Percentiles rank a stretch among this genome's conserved stretches.
Conservation (phyloP, 2,329 filamentous ascomycete species). For the Pseudogymnoascus sp. region DNA sequence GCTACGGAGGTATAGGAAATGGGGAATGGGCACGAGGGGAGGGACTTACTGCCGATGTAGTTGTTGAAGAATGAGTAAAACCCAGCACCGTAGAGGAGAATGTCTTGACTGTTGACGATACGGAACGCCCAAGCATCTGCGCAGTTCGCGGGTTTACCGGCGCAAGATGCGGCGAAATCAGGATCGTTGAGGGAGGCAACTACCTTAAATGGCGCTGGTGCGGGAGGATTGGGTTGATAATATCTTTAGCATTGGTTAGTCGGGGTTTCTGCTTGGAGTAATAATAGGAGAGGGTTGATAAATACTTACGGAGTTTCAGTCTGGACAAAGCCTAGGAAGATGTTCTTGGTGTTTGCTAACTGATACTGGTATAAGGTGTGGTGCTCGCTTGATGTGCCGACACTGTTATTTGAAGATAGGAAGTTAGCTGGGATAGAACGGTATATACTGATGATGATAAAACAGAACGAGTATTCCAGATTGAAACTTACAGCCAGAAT, state of each 20-base stretch:
- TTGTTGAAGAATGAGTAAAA: slow-evolving; percentile 55
- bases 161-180: slow-evolving; percentile 39
- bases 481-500: slow-evolving; percentile 37
- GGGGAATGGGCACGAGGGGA: not conserved
- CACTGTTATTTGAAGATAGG: slow-evolving; percentile 63
- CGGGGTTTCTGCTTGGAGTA: too few relatives aligned
- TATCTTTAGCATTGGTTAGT: slow-evolving; percentile 34
- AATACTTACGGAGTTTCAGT: slow-evolving; percentile 36
- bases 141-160: slow-evolving; percentile 36
- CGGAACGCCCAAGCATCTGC: slow-evolving; percentile 60
- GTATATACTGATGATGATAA: too few relatives aligned
- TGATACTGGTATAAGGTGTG: slow-evolving; percentile 47
- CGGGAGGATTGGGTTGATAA: slow-evolving; percentile 58
- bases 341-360: slow-evolving; percentile 31
- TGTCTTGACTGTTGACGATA: slow-evolving; percentile 43
- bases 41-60: slow-evolving; percentile 34
- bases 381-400: slow-evolving; percentile 46
- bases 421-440: slow-evolving; percentile 37
- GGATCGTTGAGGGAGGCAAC: slow-evolving; percentile 39
- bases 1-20: too few relatives aligned
- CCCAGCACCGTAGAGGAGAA: slow-evolving; percentile 46
- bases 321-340: slow-evolving; percentile 23
- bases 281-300: too few relatives aligned
- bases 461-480: too few relatives aligned
- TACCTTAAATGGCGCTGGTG: slow-evolving; percentile 53